Conservation (phyloP, 176 grass and related monocot genomes). For the Metroxylon sagu region DNA sequence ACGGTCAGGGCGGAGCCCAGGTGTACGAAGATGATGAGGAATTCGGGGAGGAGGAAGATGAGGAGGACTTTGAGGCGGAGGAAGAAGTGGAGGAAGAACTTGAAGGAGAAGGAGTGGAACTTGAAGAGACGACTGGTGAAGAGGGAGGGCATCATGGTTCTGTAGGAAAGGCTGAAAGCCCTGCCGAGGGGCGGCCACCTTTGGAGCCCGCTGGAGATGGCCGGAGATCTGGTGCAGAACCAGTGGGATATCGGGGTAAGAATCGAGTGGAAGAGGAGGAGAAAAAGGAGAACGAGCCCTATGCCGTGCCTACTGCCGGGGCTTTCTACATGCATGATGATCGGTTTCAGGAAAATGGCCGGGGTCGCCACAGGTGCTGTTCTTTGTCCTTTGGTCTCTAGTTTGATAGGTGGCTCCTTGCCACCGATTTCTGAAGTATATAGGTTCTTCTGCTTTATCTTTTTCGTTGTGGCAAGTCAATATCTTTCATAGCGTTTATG, state of each 20-base stretch:
- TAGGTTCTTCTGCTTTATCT: no score
- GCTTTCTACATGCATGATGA: conserved; percentile 99
- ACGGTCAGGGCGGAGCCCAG: conserved; percentile 11
- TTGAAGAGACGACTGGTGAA: background rate
- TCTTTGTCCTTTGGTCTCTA: no score
- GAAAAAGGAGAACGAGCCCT: conserved; percentile 82
- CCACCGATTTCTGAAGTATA: no score
- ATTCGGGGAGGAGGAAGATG: conserved; percentile 30
- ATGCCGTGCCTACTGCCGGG: conserved; percentile 72
- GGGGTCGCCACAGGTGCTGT: conserved; percentile 58
- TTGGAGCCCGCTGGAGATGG: background rate
- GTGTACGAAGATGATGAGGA: conserved; percentile 36
- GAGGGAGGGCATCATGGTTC: conserved; percentile 13
- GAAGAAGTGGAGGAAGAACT: conserved; percentile 7
- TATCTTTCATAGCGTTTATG: no score
- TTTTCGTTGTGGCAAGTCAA: no score
- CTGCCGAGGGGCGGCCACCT: background rate
- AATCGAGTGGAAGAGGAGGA: conserved; percentile 3
- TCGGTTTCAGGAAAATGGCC: conserved; percentile 74
- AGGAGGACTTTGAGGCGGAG: conserved; percentile 21
- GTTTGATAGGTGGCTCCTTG: no score
- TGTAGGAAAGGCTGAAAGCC: conserved; percentile 6
- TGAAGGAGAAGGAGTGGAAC: conserved; percentile 5
- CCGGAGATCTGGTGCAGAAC: background rate
- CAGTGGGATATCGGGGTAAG: conserved; percentile 3